These are phyloP conservation scores for Fraxinus anomala DNA, from an alignment of 257 asterid genomes.

Conservation along the genomic window DNA sequence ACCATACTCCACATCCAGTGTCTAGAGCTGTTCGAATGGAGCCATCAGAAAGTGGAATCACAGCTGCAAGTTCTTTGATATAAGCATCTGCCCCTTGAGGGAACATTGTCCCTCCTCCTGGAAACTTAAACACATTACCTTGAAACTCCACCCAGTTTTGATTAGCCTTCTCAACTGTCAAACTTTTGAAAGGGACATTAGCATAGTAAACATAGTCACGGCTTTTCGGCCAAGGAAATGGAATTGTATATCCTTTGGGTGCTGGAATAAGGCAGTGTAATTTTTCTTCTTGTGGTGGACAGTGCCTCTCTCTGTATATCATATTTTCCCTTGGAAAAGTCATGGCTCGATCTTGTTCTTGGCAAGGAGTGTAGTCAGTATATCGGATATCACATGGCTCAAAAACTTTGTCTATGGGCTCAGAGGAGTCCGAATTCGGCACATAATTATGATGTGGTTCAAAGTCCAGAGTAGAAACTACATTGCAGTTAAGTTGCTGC, in stretches of 20 bases:
- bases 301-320: slow-evolving; percentile 90
- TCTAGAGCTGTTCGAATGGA: slow-evolving; percentile 83
- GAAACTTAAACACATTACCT: slow-evolving; percentile 84
- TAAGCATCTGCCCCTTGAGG: slow-evolving; percentile 94
- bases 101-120: slow-evolving; percentile 98
- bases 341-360: slow-evolving; percentile 95
- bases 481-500: slow-evolving; percentile 59
- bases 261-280: slow-evolving; percentile 81
- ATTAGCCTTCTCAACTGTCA: slow-evolving; percentile 85
- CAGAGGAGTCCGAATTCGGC: slow-evolving; percentile 55
- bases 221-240: slow-evolving; percentile 96
- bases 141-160: slow-evolving; percentile 87
- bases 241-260: slow-evolving; percentile 74
- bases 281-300: slow-evolving; percentile 77
- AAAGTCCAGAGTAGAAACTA: slow-evolving; percentile 58
- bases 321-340: slow-evolving; percentile 80
- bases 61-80: slow-evolving; percentile 74
- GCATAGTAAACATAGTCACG: slow-evolving; percentile 86
- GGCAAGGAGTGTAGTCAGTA: slow-evolving; percentile 89
- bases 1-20: slow-evolving; percentile 91
- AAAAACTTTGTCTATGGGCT: slow-evolving; percentile 52
- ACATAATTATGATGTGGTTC: slow-evolving; percentile 77
- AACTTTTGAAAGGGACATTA: slow-evolving; percentile 80
- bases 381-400: slow-evolving; percentile 62
- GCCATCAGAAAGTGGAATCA: slow-evolving; percentile 71